Base-by-base conservation (phyloP, 352 stramenopile species). In the Aphanomyces astaci region DNA sequence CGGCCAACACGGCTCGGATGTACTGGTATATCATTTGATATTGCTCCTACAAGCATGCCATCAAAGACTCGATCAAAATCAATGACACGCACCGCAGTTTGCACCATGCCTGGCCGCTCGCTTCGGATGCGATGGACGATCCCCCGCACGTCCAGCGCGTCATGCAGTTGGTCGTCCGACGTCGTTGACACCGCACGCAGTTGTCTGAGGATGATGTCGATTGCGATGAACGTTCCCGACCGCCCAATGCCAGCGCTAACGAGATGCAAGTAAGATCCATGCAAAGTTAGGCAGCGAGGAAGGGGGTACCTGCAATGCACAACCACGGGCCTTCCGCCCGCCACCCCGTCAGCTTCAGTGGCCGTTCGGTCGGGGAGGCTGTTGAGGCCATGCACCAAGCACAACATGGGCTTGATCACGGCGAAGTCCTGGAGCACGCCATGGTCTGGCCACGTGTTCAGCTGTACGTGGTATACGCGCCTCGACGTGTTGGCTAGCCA, bases 11-110 rank as follows among this genome's bases (percentile, higher is more conserved):
- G 27, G 46, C 25, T 19, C 62, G 62, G 25, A 68, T 10, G 32
- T 90, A 92, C 67, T 76, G 74, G 73, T 92, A 91, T 66, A 94
- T 86, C 84, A 94, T 91, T 69, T 86, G 73, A 70, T 91, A 91
- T 72, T 92, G 86, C 65, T 92, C 83, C 86, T 94, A 70, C 31
- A 39, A n/a, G 69, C 11, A 9, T 60, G 28, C 36, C 40, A 27
- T 19, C n/a, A n/a, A n/a, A n/a, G n/a, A n/a, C n/a, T n/a, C n/a
- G n/a, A n/a, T n/a, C n/a, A n/a, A n/a, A n/a, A n/a, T n/a, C n/a
- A n/a, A n/a, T n/a, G n/a, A 43, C 2, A 81, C 84, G 40, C 73
- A 93, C 86, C 76, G 78, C 74, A 13, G 84, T 91, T 76, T 94
- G 86, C 28, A 94, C 84, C 83, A 94, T 94, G 24, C 84, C 82